These are phyloP conservation scores for Hypoxylon sp. DNA, from an alignment of 2,329 filamentous ascomycete genomes.

Conservation along the genomic window DNA sequence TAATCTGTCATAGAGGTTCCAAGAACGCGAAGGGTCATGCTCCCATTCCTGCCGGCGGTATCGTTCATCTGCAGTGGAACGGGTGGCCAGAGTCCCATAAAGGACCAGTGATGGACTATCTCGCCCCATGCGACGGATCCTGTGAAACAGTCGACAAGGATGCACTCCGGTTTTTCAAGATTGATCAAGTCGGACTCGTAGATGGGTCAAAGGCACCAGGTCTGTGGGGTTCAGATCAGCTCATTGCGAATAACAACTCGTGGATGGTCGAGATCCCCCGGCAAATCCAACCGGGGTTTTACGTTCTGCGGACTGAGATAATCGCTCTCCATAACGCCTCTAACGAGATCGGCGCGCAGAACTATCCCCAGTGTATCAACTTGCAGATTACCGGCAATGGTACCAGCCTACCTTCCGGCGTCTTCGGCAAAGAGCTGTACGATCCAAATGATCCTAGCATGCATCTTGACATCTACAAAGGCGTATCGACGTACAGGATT, in stretches of 20 bases:
- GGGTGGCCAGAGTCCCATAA: neutral
- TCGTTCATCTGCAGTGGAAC: neutral
- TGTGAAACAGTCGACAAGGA: neutral
- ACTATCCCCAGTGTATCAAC: conserved; percentile 71
- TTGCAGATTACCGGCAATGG: conserved; percentile 68
- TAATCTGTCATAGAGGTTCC: conserved; percentile 58
- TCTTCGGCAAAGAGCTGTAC: conserved; percentile 48
- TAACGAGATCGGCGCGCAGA: conserved; percentile 61
- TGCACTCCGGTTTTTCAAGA: neutral
- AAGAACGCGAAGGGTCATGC: conserved; percentile 47
- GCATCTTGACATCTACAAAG: conserved; percentile 48
- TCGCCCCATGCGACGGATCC: neutral
- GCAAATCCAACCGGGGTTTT: conserved; percentile 62
- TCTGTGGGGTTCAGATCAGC: conserved; percentile 57
- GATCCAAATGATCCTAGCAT: conserved; percentile 48
- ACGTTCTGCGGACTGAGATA: conserved; percentile 54
- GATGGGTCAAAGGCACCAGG: conserved; percentile 51
- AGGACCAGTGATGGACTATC: neutral
- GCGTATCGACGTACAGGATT: conserved; percentile 47
- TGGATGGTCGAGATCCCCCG: conserved; percentile 64
- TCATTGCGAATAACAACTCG: conserved; percentile 66
- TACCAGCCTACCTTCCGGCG: conserved; percentile 43
- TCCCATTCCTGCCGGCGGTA: neutral
- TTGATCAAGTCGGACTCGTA: conserved; percentile 45
- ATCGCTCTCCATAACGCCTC: conserved; percentile 65